Evolutionary conservation across 2,329 filamentous ascomycete genomes (phyloP), one percentile per base, ranked within the genome.

Genomic region (Fusarium veterinarium): DNA sequence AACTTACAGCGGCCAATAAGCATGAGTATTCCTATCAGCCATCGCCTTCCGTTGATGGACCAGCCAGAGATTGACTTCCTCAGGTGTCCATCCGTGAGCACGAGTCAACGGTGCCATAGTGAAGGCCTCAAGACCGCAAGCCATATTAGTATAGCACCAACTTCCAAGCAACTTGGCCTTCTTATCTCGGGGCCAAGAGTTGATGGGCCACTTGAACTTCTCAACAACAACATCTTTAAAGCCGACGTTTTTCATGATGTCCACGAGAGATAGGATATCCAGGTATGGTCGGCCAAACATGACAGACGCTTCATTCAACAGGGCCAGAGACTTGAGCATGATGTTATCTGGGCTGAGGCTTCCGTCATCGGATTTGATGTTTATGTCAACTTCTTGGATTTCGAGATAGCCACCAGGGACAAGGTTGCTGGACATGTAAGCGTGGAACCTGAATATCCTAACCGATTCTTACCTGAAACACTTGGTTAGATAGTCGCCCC

Each of bases 221-320:
- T 64, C 60, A 16, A 69, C 31, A 6, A 68, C 46, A 3, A 77
- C 42, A 37, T 77, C 64, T 2, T 70, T 59, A 25, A 75, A 79
- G 5, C 73, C 78, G 5, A 71, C 69, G 16, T 71, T 45, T 5
- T 31, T 38, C 44, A 79, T 63, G 11, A 65, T 42, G 10, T 70
- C 64, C 11, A 59, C 57, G 12, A 75, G 65, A 3, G 63, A 42
- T 4, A 60, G n/a, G 11, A 76, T 73, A 12, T 73, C 68, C 8
- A 69, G 59, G 25, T 71, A 75, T 3, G 64, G 49, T 1, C 67
- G 52, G 2, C 74, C 70, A 30, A 80, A 75, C 13, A 74, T 74
- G 23, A 72, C 71, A 6, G 75, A 75, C 2, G 76, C 76, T 25
- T 79, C 69, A 13, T 65, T 42, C 25, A 79, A 41, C 6, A 74